Percentiles rank a stretch among this genome's conserved stretches.
phyloP scores from a whole-genome alignment of 73 alveolate species.

The Paramecium biaurelia region DNA sequence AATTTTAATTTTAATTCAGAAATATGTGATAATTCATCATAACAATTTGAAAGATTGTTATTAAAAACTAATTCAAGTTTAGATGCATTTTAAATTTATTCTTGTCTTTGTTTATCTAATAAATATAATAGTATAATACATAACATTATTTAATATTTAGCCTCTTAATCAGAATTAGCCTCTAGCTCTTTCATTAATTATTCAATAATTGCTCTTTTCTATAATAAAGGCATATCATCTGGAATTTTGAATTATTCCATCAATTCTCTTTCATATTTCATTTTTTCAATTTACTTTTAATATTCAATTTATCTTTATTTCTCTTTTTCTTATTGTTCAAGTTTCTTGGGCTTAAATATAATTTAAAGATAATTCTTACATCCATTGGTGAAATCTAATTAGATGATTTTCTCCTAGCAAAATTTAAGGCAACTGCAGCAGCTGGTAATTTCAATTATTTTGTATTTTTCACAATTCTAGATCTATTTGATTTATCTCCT shows the following conservation, averaged over 20 bases:
- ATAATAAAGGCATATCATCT: slow-evolving; percentile 1
- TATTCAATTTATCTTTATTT: slow-evolving; percentile 23
- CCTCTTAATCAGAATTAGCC: neutral
- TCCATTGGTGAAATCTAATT: neutral
- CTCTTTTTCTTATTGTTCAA: neutral
- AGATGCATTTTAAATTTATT: neutral
- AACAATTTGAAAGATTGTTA: neutral
- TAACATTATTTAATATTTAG: slow-evolving; percentile 26
- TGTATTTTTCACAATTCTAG: neutral
- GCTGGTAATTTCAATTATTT: slow-evolving; percentile 19
- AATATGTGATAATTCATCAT: neutral
- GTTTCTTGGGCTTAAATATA: neutral
- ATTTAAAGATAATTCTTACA: neutral
- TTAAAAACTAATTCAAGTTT: neutral
- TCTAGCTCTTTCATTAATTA: neutral
- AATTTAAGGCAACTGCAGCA: slow-evolving; percentile 7
- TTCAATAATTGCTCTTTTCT: neutral
- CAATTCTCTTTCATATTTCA: slow-evolving; percentile 1
- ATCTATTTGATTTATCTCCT: slow-evolving; percentile 34
- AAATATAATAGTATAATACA: neutral
- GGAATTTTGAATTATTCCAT: slow-evolving; percentile 33
- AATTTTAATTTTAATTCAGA: neutral
- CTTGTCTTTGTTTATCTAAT: slow-evolving; percentile 3
- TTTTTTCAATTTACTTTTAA: neutral
- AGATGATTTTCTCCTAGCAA: slow-evolving; percentile 23